Percentiles rank a stretch among this genome's conserved stretches.
Conservation (phyloP, 108 stramenopile species). For the Bacterosira constricta region DNA sequence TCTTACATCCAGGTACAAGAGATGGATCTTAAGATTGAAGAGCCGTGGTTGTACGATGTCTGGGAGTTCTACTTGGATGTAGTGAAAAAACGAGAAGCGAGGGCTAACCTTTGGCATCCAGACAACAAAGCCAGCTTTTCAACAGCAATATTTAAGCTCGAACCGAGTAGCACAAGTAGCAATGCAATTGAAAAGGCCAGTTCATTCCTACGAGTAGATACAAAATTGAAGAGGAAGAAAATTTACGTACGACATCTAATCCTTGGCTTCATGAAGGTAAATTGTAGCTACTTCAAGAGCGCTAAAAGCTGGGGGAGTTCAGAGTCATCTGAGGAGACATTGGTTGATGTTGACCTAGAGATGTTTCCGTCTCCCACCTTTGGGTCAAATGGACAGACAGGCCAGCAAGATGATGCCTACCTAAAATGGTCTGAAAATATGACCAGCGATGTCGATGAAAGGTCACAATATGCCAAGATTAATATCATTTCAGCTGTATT, state of each 20-base stretch:
- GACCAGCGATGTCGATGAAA: constrained; percentile 10
- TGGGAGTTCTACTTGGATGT: constrained; percentile 72
- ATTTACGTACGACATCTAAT: constrained; percentile 78
- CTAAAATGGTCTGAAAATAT: constrained; percentile 46
- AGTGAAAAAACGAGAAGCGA: constrained; percentile 46
- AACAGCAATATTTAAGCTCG: constrained; percentile 20
- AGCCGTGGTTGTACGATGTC: constrained; percentile 70
- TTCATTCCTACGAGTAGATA: background rate
- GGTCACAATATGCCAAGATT: constrained; percentile 11
- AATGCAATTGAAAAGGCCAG: constrained; percentile 2
- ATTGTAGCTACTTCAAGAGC: constrained; percentile 83
- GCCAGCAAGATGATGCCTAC: constrained; percentile 34
- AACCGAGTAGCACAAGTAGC: constrained; percentile 8
- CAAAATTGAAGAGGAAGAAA: constrained; percentile 27
- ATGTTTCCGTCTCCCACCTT: constrained; percentile 3
- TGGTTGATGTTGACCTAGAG: constrained; percentile 1
- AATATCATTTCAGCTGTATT: constrained; percentile 54
- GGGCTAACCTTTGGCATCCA: constrained; percentile 29
- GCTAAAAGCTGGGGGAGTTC: constrained; percentile 4
- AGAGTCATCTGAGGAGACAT: constrained; percentile 5
- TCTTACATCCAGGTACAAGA: constrained; percentile 56
- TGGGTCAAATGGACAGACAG: constrained; percentile 3
- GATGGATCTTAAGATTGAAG: constrained; percentile 84
- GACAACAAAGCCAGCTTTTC: constrained; percentile 10
- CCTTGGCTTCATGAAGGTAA: constrained; percentile 74